Evolutionary conservation across 2,329 filamentous ascomycete genomes (phyloP).

Genomic region (Epichloe typhina): DNA sequence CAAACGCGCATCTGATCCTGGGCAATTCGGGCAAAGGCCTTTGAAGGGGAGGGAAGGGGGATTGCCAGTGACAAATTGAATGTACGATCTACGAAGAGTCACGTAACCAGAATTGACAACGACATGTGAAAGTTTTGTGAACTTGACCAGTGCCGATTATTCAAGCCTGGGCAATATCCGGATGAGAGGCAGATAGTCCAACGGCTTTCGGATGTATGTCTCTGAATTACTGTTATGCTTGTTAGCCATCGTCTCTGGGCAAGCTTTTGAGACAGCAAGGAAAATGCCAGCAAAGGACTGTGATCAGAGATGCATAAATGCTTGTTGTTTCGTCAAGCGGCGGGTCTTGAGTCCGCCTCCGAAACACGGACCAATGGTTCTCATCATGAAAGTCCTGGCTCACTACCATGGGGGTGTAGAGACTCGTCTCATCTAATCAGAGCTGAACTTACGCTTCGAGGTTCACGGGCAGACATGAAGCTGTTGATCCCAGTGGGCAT

Average conservation of each 20-base stretch:
- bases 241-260: not conserved
- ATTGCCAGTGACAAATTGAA: too few relatives aligned
- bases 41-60: too few relatives aligned
- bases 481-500: not conserved
- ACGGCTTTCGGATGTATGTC: not conserved
- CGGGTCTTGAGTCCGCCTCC: constrained; percentile 87
- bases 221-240: too few relatives aligned
- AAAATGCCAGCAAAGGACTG: not conserved
- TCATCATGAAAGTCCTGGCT: constrained; percentile 43
- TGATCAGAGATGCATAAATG: constrained; percentile 63
- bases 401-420: not conserved
- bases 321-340: constrained; percentile 64
- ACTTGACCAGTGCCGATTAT: not conserved
- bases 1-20: not conserved
- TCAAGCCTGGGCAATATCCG: too few relatives aligned
- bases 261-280: not conserved
- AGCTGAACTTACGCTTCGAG: constrained; percentile 3
- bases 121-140: too few relatives aligned
- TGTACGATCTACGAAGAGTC: not conserved
- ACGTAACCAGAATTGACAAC: not conserved
- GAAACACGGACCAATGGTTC: constrained; percentile 91
- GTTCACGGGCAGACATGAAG: not conserved
- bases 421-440: not conserved
- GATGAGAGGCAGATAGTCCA: not conserved
- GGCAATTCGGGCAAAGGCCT: too few relatives aligned